Percentiles rank a stretch among this genome's conserved stretches.
Conservation (phyloP, 1,284 basidiomycete genomes). For the Fomes fomentarius region DNA sequence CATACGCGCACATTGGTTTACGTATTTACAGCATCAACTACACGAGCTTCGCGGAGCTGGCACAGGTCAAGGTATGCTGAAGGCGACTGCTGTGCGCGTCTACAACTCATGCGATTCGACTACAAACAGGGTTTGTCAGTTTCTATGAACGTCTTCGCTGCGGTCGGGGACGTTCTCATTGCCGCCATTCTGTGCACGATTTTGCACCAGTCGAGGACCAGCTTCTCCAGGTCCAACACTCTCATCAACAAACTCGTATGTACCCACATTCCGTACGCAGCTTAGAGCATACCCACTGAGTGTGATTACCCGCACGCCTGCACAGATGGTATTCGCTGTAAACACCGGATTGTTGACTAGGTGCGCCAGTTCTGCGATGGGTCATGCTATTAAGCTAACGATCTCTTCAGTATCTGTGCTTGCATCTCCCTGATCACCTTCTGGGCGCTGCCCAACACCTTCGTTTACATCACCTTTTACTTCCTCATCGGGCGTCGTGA, state of each 20-base stretch:
- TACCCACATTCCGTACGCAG: not conserved
- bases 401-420: conserved; percentile 45
- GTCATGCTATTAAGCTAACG: no score
- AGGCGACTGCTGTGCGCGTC: no score
- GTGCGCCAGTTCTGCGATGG: conserved; percentile 6
- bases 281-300: not conserved
- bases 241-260: conserved; percentile 58
- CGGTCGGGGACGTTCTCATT: conserved; percentile 51
- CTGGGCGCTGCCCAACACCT: conserved; percentile 46
- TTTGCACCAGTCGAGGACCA: conserved; percentile 52
- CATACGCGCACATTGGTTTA: not conserved
- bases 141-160: conserved; percentile 56
- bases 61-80: conserved; percentile 49
- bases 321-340: conserved; percentile 54
- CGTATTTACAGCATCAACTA: conserved; percentile 8
- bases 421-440: conserved; percentile 56
- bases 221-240: conserved; percentile 59
- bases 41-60: conserved; percentile 46
- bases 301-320: not conserved
- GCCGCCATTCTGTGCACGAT: conserved; percentile 50
- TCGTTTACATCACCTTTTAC: conserved; percentile 61
- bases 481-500: conserved; percentile 55
- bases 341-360: conserved; percentile 57
- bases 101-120: no score
- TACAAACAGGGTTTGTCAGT: conserved; percentile 55